Evolutionary conservation across 768 basidiomycete species (phyloP), one percentile per base, ranked within the genome.

Genomic region (Mycena haematopus): DNA sequence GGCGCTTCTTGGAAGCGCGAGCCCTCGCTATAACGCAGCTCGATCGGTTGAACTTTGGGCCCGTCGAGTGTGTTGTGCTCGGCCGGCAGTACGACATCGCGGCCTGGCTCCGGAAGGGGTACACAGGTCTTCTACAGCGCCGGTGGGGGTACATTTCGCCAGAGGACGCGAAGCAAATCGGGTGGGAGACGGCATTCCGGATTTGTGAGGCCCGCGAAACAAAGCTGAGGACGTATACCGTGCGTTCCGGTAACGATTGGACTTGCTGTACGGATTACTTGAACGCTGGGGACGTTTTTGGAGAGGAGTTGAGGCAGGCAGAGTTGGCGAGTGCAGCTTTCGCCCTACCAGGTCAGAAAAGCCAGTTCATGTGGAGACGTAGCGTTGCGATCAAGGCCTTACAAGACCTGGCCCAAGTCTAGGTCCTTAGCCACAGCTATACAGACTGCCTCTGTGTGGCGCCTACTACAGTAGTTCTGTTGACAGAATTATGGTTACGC

Each of bases 81-180:
- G 76, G 75, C 2, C 64, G 68, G 13, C 62, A 71, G 38, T 73
- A 73, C 49, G 69, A 74, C 19, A 73, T 82, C 15, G 56, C 68
- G 13, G 35, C 57, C 5, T 81, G 80, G 78, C 66, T 78, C 7
- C 40, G 76, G 24, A 58, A 68, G 11, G 76, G 74, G 22, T 67
- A 77, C 53, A 64, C 52, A 11, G 68, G 70, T 10, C 63, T 78
- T 29, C 70, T 70, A 1, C 63, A 46, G 45, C 68, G 73, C 15
- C n/a, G n/a, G n/a, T n/a, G n/a, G n/a, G n/a, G n/a, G 36, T 6
- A 13, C 14, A 36, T 36, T 7, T 14, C 13, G 3, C 3, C 9
- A 36, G 65, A 69, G 24, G 65, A 63, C n/a, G 61, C 56, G 24
- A 56, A 59, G 57, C 46, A 31, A 49, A 59, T 66, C 17, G 61